Percentiles rank a stretch among this genome's conserved stretches.
Conservation (phyloP, 306 rosid genomes). For the Bauhinia variegata region DNA sequence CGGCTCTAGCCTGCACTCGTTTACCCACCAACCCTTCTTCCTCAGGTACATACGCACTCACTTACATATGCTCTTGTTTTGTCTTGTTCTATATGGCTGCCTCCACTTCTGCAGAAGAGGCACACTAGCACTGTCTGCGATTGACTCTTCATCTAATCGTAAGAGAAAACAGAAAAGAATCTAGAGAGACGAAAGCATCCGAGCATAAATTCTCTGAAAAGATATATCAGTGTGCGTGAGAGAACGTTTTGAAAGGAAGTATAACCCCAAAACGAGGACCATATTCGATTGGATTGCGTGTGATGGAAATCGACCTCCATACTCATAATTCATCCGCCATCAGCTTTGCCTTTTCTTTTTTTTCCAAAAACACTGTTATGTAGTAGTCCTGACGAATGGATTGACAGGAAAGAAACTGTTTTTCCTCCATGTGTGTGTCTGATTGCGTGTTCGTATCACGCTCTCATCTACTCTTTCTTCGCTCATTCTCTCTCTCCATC, state of each 20-base stretch:
- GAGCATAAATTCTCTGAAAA: constrained; percentile 44
- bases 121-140: constrained; percentile 35
- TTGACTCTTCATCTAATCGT: constrained; percentile 17
- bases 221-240: background rate
- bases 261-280: constrained; percentile 26
- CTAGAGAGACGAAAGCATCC: constrained; percentile 15
- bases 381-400: constrained; percentile 54
- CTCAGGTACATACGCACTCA: constrained; percentile 42
- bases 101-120: background rate
- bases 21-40: constrained; percentile 51
- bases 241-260: constrained; percentile 48
- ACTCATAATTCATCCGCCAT: constrained; percentile 26
- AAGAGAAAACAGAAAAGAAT: constrained; percentile 34
- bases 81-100: background rate
- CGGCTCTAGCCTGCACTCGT: constrained; percentile 63
- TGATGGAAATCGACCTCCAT: constrained; percentile 35
- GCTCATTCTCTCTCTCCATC: constrained; percentile 32
- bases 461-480: constrained; percentile 38
- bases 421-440: constrained; percentile 31
- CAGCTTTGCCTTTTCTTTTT: constrained; percentile 37
- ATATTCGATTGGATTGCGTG: constrained; percentile 73
- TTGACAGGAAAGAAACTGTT: constrained; percentile 52
- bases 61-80: constrained; percentile 5
- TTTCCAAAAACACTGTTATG: constrained; percentile 57
- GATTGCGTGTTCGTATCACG: background rate